These are phyloP conservation scores for Cicer pinnatifidum DNA, from an alignment of 306 rosid genomes.

Conservation along the genomic window DNA sequence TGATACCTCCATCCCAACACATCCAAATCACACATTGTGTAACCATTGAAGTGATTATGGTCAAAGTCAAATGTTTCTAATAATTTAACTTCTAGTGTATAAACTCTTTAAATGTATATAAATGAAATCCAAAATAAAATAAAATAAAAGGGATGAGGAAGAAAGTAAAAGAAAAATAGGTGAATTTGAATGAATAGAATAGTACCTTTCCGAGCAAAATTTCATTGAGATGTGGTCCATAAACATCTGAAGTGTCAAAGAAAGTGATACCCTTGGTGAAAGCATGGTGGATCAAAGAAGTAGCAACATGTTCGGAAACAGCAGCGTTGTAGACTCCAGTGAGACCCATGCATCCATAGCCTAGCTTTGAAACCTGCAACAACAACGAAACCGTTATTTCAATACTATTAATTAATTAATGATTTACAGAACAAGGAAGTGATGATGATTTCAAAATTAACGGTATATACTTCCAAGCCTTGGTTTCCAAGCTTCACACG, in stretches of 20 bases:
- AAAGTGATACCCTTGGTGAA: constrained; percentile 77
- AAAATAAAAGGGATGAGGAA: not conserved
- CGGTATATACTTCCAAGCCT: constrained; percentile 34
- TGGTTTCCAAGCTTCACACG: constrained; percentile 45
- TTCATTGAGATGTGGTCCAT: constrained; percentile 67
- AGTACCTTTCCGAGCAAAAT: constrained; percentile 73
- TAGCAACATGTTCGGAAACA: constrained; percentile 62
- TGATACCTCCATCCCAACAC: too few species aligned
- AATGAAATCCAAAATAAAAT: not conserved
- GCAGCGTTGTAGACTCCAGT: constrained; percentile 64
- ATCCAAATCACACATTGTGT: too few species aligned
- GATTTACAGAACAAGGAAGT: not conserved
- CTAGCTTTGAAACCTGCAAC: constrained; percentile 73
- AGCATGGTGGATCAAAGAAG: constrained; percentile 64
- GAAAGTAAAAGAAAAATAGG: not conserved
- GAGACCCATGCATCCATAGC: constrained; percentile 81
- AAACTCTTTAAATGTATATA: not conserved
- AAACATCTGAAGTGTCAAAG: constrained; percentile 73
- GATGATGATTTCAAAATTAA: not conserved
- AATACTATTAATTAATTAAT: too few species aligned
- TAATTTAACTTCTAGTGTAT: too few species aligned
- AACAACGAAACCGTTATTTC: not conserved
- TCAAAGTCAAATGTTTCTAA: too few species aligned
- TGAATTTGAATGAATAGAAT: not conserved
- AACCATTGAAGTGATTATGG: too few species aligned